Conservation (phyloP, 768 basidiomycete genomes). For the Crassisporium funariophilum region DNA sequence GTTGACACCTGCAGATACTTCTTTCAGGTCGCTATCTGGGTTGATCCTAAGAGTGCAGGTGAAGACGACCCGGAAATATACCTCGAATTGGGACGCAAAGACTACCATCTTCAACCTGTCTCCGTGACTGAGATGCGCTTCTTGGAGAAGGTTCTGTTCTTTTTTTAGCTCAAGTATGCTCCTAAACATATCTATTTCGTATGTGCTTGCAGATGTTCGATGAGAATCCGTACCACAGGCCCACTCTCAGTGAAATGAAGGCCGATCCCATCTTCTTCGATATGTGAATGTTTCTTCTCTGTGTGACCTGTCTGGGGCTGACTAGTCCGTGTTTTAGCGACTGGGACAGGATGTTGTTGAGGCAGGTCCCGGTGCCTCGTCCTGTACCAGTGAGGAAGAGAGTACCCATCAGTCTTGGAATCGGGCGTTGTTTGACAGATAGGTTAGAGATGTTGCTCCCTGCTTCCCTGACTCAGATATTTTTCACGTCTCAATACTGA, state of each 20-base stretch:
- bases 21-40: slow-evolving; percentile 8
- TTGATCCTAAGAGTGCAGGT: slow-evolving; percentile 1
- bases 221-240: slow-evolving; percentile 15
- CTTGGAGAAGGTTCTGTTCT: slow-evolving; percentile 10
- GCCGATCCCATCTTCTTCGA: slow-evolving; percentile 14
- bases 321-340: slow-evolving; percentile 9
- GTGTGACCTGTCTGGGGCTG: background rate
- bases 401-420: slow-evolving; percentile 4
- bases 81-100: slow-evolving; percentile 14
- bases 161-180: background rate
- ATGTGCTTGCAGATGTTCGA: slow-evolving; percentile 13
- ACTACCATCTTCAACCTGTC: slow-evolving; percentile 16
- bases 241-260: slow-evolving; percentile 18
- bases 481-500: too few species aligned
- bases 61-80: slow-evolving; percentile 2
- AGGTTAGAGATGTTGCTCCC: too few species aligned
- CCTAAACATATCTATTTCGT: background rate
- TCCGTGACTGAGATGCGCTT: slow-evolving; percentile 17
- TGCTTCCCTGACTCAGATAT: too few species aligned
- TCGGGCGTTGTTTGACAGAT: too few species aligned
- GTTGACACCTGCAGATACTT: background rate
- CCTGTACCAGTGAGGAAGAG: slow-evolving; percentile 11
- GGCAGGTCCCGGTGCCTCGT: slow-evolving; percentile 10
- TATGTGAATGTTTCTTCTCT: slow-evolving; percentile 9
- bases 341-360: slow-evolving; percentile 16